Conservation (phyloP, 495 filamentous ascomycete species). For the Podospora sp. region DNA sequence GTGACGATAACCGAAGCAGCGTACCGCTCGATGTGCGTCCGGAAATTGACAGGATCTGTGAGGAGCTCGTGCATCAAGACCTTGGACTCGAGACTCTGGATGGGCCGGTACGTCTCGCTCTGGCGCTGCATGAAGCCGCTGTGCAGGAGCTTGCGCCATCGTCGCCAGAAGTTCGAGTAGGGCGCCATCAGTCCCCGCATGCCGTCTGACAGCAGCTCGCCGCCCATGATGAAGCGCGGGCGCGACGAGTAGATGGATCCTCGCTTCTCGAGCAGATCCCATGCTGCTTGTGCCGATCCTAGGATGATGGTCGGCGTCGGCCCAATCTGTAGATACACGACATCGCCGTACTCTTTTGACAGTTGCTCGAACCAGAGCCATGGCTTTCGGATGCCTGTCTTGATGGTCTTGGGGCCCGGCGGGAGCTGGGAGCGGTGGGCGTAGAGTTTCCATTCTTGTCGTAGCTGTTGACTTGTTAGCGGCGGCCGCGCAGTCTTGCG, state of each 20-base stretch:
- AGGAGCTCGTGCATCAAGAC: conserved; percentile 53
- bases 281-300: conserved; percentile 63
- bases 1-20: conserved; percentile 61
- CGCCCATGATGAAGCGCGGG: conserved; percentile 53
- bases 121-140: conserved; percentile 58
- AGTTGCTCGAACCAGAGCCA: conserved; percentile 65
- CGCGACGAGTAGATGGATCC: conserved; percentile 54
- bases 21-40: conserved; percentile 54
- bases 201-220: conserved; percentile 53
- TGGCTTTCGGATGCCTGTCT: conserved; percentile 46
- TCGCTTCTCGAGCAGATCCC: conserved; percentile 54
- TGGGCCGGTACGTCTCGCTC: conserved; percentile 54
- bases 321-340: conserved; percentile 66
- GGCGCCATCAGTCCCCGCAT: conserved; percentile 54
- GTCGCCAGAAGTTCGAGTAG: conserved; percentile 55
- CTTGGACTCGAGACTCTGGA: conserved; percentile 58
- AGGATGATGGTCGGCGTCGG: conserved; percentile 64
- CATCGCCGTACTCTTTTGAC: conserved; percentile 56
- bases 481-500: no score
- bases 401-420: conserved; percentile 37
- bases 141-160: conserved; percentile 60
- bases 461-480: conserved; percentile 23
- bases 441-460: conserved; percentile 36
- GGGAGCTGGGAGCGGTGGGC: conserved; percentile 38
- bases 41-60: conserved; percentile 34